Percentiles rank a stretch among this genome's conserved stretches.
These are phyloP conservation scores for Malassezia vespertilionis DNA, from an alignment of 1,284 basidiomycete genomes.

Conservation along the genomic window DNA sequence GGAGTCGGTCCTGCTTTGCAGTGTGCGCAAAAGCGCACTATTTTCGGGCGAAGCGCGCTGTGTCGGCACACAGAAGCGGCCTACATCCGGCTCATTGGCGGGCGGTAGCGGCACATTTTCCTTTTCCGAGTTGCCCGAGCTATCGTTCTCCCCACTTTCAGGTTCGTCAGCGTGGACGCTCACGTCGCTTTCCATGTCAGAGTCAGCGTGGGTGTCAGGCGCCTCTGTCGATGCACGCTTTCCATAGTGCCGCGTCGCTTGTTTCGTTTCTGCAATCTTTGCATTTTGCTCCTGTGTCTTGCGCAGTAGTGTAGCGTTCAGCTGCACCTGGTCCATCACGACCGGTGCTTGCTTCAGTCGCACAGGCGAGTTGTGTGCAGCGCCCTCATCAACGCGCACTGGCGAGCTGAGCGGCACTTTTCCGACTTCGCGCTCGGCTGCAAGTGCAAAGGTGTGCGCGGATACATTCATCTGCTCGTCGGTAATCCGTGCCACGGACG, in stretches of 20 bases:
- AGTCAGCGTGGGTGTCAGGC: too few species aligned
- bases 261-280: not conserved
- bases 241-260: too few species aligned
- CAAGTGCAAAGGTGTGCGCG: slow-evolving; percentile 25
- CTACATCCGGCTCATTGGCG: slow-evolving; percentile 21
- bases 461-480: slow-evolving; percentile 22
- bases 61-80: slow-evolving; percentile 30
- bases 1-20: slow-evolving; percentile 15
- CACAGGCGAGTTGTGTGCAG: not conserved
- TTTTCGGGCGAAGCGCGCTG: slow-evolving; percentile 17
- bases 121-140: slow-evolving; percentile 23
- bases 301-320: slow-evolving; percentile 30
- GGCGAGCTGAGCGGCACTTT: slow-evolving; percentile 16
- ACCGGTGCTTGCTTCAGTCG: slow-evolving; percentile 4
- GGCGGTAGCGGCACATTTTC: slow-evolving; percentile 30
- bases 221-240: too few species aligned
- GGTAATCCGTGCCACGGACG: slow-evolving; percentile 9
- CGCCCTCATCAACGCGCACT: not conserved
- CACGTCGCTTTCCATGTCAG: too few species aligned
- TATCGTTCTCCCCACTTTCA: not conserved
- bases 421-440: slow-evolving; percentile 22
- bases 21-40: slow-evolving; percentile 13
- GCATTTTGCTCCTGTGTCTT: slow-evolving; percentile 26
- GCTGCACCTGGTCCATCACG: slow-evolving; percentile 24
- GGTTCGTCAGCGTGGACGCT: too few species aligned